Base-by-base conservation (phyloP, 2,329 filamentous ascomycete genomes). In the Didymella pinodella region DNA sequence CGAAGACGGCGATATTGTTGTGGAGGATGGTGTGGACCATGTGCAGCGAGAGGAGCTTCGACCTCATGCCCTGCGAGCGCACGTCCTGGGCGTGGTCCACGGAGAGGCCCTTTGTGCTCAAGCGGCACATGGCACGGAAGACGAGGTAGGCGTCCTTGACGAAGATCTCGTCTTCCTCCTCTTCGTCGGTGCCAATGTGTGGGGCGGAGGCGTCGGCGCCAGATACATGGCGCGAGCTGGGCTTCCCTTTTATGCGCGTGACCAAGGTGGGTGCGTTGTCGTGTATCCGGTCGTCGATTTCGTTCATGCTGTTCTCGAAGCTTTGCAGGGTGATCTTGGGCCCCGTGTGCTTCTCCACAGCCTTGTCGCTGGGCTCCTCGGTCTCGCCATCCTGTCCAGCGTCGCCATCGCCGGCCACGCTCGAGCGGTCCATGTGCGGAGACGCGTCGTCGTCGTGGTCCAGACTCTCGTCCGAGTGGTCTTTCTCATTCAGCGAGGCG, bases 71-170 rank as follows among this genome's bases (percentile, higher is more conserved):
- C 73, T 97, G 93, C 18, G 93, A 94, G 55, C 92, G 93, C 50
- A 97, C 81, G 72, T 99, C 95, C 71, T 94, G 93, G 20, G 97
- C 88, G 76, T 98, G 93, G 62, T 99, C 95, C 2, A 93, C 88
- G 8, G 91, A 88, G 26, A 99, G 83, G 40, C 93, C 82, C 76
- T 99, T 99, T 63, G 94, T 97, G 59, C 94, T 97, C 45, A 99
- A 83, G 78, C 97, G 97, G 83, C 96, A 99, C 81, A 99, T 95
- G 3, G 95, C 97, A 31, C 95, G 87, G 80, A 99, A 98, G 45
- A 99, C 93, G 22, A 99, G 86, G 77, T 98, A 99, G 10, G 95
- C 93, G 79, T 99, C 95, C 68, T 95, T 91, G 69, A 98, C 93
- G 75, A 96, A 98, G 20, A 98, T 92, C 75, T 99, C 95, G 72